Percentiles rank a stretch among this genome's conserved stretches.
These are phyloP conservation scores for Hymenoscyphus salicellus DNA, from an alignment of 2,329 filamentous ascomycete species.

Conservation along the genomic window DNA sequence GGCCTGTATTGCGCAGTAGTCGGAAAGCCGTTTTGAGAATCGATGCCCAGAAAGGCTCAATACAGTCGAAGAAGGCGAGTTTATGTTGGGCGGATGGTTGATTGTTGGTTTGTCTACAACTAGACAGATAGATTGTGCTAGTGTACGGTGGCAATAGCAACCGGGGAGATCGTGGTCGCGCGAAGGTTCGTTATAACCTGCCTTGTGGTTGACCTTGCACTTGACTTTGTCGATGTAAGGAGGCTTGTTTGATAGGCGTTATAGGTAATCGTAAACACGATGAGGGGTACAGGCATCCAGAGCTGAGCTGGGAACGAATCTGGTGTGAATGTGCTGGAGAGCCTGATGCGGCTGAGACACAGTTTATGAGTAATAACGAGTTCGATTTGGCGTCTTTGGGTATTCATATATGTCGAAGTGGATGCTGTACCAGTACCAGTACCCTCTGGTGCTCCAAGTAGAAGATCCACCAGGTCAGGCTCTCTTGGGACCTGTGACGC, in stretches of 20 bases:
- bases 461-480: neutral
- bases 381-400: neutral
- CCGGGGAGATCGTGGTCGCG: neutral
- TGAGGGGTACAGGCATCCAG: neutral
- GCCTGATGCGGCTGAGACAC: neutral
- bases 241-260: constrained; percentile 1
- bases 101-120: neutral
- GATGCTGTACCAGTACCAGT: neutral
- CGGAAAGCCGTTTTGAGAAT: constrained; percentile 53
- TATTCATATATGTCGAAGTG: neutral
- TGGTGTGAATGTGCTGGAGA: neutral
- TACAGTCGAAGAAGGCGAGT: neutral
- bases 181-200: neutral
- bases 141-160: neutral
- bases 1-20: constrained; percentile 51
- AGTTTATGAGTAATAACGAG: neutral
- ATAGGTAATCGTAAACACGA: constrained; percentile 1
- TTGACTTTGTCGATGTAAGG: neutral
- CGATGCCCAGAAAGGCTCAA: constrained; percentile 5
- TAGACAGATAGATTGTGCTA: neutral
- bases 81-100: neutral
- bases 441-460: neutral
- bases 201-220: constrained; percentile 4
- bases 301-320: neutral
- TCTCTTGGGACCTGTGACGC: neutral